These are phyloP conservation scores for Skeletonema costatum DNA, from an alignment of 108 stramenopile genomes.

Conservation along the genomic window DNA sequence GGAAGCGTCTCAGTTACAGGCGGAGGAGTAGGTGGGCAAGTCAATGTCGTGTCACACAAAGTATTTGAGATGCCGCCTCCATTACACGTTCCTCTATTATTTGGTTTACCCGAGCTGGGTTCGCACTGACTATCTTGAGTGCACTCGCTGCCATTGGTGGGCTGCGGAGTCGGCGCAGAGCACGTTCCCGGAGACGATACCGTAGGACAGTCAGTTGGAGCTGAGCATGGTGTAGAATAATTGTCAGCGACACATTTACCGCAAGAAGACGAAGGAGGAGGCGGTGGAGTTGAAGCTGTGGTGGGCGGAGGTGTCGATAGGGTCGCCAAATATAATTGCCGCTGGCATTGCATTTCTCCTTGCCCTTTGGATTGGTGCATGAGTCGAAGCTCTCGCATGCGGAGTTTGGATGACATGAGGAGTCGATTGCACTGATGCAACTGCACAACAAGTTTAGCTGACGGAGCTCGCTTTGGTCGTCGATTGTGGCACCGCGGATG, in stretches of 20 bases:
- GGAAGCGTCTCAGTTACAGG: neutral
- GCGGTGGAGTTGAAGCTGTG: neutral
- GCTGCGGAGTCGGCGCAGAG: neutral
- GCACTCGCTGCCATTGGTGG: neutral
- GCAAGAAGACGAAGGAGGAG: neutral
- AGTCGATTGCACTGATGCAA: neutral
- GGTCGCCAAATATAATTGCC: neutral
- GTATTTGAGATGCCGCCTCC: neutral
- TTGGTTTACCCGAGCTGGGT: neutral
- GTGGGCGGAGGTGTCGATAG: neutral
- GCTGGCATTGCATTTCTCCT: neutral
- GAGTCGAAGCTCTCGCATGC: neutral
- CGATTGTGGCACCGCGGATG: neutral
- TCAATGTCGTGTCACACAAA: neutral
- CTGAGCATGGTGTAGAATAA: neutral
- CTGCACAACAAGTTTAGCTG: too few relatives aligned
- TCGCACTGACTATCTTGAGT: neutral
- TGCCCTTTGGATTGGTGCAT: neutral
- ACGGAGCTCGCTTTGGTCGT: too few relatives aligned
- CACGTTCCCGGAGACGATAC: neutral
- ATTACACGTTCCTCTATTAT: neutral
- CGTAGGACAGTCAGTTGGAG: neutral
- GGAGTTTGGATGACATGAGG: neutral
- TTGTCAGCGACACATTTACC: neutral
- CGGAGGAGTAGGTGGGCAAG: neutral